Evolutionary conservation across 1,139 yeast species (phyloP).

Genomic region (Candida tropicalis): DNA sequence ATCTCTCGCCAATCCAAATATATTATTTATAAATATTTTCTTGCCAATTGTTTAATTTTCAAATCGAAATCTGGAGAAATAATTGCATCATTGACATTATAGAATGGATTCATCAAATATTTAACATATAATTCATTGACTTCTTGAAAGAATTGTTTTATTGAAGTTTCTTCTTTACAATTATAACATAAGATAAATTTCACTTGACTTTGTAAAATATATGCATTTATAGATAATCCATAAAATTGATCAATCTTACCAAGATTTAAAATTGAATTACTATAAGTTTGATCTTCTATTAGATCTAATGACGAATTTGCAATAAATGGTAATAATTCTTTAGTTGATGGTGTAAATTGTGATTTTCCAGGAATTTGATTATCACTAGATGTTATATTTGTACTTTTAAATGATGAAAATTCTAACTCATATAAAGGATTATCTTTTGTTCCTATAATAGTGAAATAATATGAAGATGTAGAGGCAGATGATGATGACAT

Average conservation of each 20-base stretch:
- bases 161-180: conserved; percentile 65
- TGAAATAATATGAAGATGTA: conserved; percentile 73
- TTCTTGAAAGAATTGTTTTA: conserved; percentile 82
- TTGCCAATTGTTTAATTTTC: conserved; percentile 70
- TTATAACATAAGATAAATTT: conserved; percentile 76
- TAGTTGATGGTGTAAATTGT: conserved; percentile 68
- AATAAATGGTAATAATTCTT: conserved; percentile 84
- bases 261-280: conserved; percentile 60
- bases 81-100: conserved; percentile 74
- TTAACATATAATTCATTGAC: conserved; percentile 87
- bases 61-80: conserved; percentile 75
- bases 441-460: conserved; percentile 86
- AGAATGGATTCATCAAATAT: conserved; percentile 85
- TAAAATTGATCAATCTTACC: conserved; percentile 86
- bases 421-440: conserved; percentile 87
- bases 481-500: background rate
- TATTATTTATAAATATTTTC: conserved; percentile 62
- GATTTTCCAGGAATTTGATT: conserved; percentile 55
- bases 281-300: conserved; percentile 89
- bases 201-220: conserved; percentile 84
- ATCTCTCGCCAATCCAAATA: too few species aligned
- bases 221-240: conserved; percentile 78
- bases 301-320: conserved; percentile 87
- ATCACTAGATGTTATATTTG: conserved; percentile 25
- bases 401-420: conserved; percentile 66